Evolutionary conservation across 371 early-diverging fungal genomes (phyloP), one percentile per base, ranked within the genome.

Genomic region (Entomophthora muscae): DNA sequence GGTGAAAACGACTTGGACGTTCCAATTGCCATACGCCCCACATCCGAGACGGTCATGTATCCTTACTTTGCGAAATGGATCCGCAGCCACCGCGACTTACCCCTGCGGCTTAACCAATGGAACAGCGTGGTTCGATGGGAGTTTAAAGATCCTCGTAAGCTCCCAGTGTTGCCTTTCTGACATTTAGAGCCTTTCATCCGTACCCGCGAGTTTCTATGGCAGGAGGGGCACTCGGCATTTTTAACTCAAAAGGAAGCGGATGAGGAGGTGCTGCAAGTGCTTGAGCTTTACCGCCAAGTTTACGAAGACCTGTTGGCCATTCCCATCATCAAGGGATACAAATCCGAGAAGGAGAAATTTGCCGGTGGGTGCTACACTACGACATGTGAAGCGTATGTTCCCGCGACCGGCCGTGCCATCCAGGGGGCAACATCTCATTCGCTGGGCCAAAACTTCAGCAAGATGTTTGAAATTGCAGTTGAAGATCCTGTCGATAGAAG

Each of bases 111-210:
- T 63, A 99, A 99, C 80, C 99, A 99, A 79, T 99, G 99, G 99
- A 98, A 98, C 80, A 97, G 93, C 71, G 98, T 99, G 64, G 95
- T 99, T 52, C 88, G 99, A 67, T 99, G 99, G 99, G 99, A 99
- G 80, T 97, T 99, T 77, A 99, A 98, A 80, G 88, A 98, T 73
- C 98, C 99, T 62, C 93, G 83, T 83, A 80, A 75, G 83, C 73
- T 12, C 42, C 10, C n/a, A n/a, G n/a, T n/a, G n/a, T 57, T 33
- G 13, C 62, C 52, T 69, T 12, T 23, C 59, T 63, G 12, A 27
- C 29, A 56, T 13, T 56, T 68, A 84, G 83, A 96, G 75, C 99
- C 99, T 59, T 99, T 99, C 84, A 78, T 99, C 65, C 84, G 99
- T 67, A 98, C 99, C 22, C 89, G 99, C 70, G 99, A 99, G 80